Evolutionary conservation across 805 yeast species (phyloP), one percentile per base, ranked within the genome.

Genomic region (Helenozyma baotianmanensis): DNA sequence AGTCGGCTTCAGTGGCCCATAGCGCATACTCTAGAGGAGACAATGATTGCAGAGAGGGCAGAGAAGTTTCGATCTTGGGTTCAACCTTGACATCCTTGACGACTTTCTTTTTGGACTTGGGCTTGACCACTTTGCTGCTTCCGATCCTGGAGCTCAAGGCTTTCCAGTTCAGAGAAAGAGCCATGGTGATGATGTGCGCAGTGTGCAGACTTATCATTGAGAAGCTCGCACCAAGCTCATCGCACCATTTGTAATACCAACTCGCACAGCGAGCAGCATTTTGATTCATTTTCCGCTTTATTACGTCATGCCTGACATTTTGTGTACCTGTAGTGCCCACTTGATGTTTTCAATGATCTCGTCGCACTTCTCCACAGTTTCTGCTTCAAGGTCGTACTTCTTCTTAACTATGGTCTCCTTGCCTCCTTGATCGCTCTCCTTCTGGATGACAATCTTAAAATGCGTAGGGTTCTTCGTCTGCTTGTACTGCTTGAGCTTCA

Each of bases 361-460:
- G 23, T 68, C 70, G 28, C 92, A 76, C 37, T 82, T 82, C 2
- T 54, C 53, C 0, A 70, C 63, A 27, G 69, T 73, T 5, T 67
- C 65, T 0, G 96, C 92, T 48, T 89, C 97, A 36, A 90, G 70
- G 48, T 87, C 94, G 54, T 90, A 89, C 47, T 92, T 76, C 55
- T 89, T 88, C 21, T 82, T 74, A 2, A 83, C 82, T 2, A 72
- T 71, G 0, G 77, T 63, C 47, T 83, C 84, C 56, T 72, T 70
- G 2, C 50, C 44, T 1, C 50, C 46, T 13, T 38, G 33, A 26
- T 58, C 64, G 6, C 42, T 51, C 10, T 51, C 59, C 35, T 63
- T 64, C 27, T 51, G 44, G 6, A 88, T 80, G 11, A 85, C 80
- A 6, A 90, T 76, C 54, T 89, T 89, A 62, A 90, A 86, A 47